Base-by-base conservation (phyloP, 2,329 filamentous ascomycete species). In the Aspergillus brasiliensis region DNA sequence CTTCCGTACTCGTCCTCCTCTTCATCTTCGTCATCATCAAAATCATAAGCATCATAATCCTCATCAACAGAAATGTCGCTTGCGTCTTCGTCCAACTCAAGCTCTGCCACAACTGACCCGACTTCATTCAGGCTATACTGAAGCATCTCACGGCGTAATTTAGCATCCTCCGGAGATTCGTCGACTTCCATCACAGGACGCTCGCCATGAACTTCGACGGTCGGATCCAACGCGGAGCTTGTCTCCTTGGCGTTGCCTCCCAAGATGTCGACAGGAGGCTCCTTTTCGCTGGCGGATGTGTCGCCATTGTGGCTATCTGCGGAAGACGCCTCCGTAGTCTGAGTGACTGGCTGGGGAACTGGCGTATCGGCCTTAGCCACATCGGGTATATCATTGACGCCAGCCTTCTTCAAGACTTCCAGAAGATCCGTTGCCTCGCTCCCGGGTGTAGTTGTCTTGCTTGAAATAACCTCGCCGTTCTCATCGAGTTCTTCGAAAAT, bases 401-500 rank as follows among this genome's bases (percentile, higher is more conserved):
- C 92, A n/a, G 87, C 91, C 73, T 93, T 93, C 69, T 88, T 82
- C 58, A 97, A 77, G 0, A 88, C 85, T 53, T 94, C 87, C 15
- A 90, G 74, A 3, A 97, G 80, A 65, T 90, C 85, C 8, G 86
- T 81, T 17, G 90, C 85, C 13, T 84, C 80, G 55, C 89, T 85
- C 6, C 88, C 89, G 0, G 92, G 89, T n/a, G 80, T 85, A 38
- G 87, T 85, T 28, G 89, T 78, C 57, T 80, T 84, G 67, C 84
- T 87, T 0, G 86, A 90, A 52, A 97, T 76, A 3, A 98, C 84
- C 69, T 96, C 95, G 58, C 88, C 95, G 10, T 96, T 86, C 8
- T 97, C 93, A 71, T 98, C 95, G 23, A 98, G 81, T 78, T 96
- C 87, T 76, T 99, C 95, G 57, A 92, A 82, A 65, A 99, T 98